Base-by-base conservation (phyloP, 345 rosid species). In the Citrus medica region DNA sequence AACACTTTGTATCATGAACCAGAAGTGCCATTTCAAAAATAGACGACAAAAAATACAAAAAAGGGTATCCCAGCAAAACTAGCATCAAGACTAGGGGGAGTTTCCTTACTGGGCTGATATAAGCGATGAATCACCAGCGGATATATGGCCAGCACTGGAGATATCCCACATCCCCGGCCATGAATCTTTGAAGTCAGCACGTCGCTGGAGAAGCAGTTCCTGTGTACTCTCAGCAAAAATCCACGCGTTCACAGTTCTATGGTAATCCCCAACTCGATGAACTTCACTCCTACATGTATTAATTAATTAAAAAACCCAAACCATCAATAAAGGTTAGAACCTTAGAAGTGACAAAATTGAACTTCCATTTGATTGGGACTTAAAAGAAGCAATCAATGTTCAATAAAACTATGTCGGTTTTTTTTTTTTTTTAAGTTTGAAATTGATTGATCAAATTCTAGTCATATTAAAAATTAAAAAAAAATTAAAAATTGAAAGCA, bases 101-200 rank as follows among this genome's bases (percentile, higher is more conserved):
- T 60, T 69, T 0, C 73, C 84, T 83, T 69, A 95, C 98, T 88
- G 93, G 0, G 98, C 98, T 2, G 98, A 79, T 25, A 89, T 21
- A 71, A 95, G 90, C 0, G 98, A 90, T 1, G 99, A 84, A 84
- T 88, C 95, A 68, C 94, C 95, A 21, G 99, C 97, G 79, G 96
- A 87, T 2, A 95, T 88, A 83, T 95, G 97, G n/a, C 99, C 98
- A 76, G 98, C 98, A 80, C 99, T 91, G 32, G 99, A 94, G 77
- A 92, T 89, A 81, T 95, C 98, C 99, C 98, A 95, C 22, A 68
- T 82, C 24, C 97, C 96, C 16, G 99, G 89, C 93, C 92, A 93
- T 0, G 98, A 95, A 76, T 93, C 98, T 91, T 93, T 95, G 79
- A 87, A 79, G 59, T 95, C 96, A 67, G 96, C 81, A 2, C 97